Percentiles rank a stretch among this genome's conserved stretches.
These are phyloP conservation scores for Escallonia rubra DNA, from an alignment of 129 eudicot species.

Conservation along the genomic window DNA sequence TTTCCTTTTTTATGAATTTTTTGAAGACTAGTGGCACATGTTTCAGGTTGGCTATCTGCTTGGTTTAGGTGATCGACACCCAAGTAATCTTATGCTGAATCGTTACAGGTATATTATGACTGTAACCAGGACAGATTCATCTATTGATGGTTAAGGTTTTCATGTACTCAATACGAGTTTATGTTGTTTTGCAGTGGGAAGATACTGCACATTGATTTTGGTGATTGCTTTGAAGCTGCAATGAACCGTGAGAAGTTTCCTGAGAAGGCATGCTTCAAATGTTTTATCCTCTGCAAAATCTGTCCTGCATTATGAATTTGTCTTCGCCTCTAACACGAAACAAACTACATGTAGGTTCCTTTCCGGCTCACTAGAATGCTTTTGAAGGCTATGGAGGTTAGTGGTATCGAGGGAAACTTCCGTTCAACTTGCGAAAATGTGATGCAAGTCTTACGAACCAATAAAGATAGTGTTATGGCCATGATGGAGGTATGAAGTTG, in stretches of 20 bases:
- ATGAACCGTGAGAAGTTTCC: conserved; percentile 99
- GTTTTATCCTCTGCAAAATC: not conserved
- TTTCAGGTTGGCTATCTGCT: conserved; percentile 94
- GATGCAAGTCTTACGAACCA: conserved; percentile 94
- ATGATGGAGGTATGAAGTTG: conserved; percentile 87
- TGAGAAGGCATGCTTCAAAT: conserved; percentile 57
- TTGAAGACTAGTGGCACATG: conserved; percentile 7
- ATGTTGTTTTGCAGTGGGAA: conserved; percentile 62
- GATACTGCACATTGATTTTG: conserved; percentile 96
- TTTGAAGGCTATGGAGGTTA: conserved; percentile 99
- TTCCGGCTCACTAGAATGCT: conserved; percentile 99
- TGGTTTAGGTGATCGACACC: conserved; percentile 99
- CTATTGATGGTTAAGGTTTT: conserved; percentile 10
- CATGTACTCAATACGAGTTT: conserved; percentile 2
- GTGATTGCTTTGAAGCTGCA: conserved; percentile 99
- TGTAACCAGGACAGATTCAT: not conserved
- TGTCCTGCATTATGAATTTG: no score
- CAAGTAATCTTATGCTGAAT: conserved; percentile 97
- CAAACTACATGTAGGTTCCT: conserved; percentile 61
- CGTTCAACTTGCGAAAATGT: conserved; percentile 98
- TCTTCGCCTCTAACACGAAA: not conserved
- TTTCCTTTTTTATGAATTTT: not conserved
- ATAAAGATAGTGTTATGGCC: conserved; percentile 98
- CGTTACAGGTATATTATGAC: conserved; percentile 65
- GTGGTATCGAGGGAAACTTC: conserved; percentile 96